A percentile compares a stretch with the other conserved stretches of the same genome.
Evolutionary conservation across 371 early-diverging fungal species (phyloP).

Genomic region (Mucor sp.): DNA sequence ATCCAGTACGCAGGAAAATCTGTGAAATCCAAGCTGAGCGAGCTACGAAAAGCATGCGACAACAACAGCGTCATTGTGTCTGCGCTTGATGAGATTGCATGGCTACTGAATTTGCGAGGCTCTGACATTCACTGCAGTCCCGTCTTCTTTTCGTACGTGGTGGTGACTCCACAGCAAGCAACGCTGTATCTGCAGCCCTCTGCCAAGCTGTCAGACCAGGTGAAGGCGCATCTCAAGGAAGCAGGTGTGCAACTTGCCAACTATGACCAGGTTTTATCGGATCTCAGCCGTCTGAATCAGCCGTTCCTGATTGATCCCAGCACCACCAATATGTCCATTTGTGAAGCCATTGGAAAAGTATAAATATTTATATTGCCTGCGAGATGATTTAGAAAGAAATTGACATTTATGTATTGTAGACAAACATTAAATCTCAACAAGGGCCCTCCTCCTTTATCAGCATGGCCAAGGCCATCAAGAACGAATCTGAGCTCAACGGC

Average conservation of each 20-base stretch:
- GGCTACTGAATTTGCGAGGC: slow-evolving; percentile 98
- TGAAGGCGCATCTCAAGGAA: slow-evolving; percentile 56
- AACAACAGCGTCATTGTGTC: slow-evolving; percentile 68
- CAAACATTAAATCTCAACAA: slow-evolving; percentile 5
- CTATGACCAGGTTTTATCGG: slow-evolving; percentile 8
- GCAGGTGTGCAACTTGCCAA: not conserved
- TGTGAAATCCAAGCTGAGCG: slow-evolving; percentile 5
- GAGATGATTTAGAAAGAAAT: too few species aligned
- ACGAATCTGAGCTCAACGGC: slow-evolving; percentile 87
- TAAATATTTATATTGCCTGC: not conserved
- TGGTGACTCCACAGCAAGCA: slow-evolving; percentile 71
- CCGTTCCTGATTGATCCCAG: slow-evolving; percentile 11
- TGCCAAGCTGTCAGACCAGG: slow-evolving; percentile 68
- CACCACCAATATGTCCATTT: slow-evolving; percentile 20
- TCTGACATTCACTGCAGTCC: slow-evolving; percentile 97
- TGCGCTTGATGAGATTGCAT: slow-evolving; percentile 91
- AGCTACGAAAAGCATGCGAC: not conserved
- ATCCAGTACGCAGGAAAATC: slow-evolving; percentile 70
- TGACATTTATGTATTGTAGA: slow-evolving; percentile 16
- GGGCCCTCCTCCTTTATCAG: slow-evolving; percentile 74
- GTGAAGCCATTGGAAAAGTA: slow-evolving; percentile 16
- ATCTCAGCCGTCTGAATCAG: not conserved
- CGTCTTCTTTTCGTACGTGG: slow-evolving; percentile 97
- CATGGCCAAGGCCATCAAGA: slow-evolving; percentile 92
- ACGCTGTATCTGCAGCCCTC: slow-evolving; percentile 68